Evolutionary conservation across 495 filamentous ascomycete species (phyloP).

Genomic region (Hypomontagnella monticulosa): DNA sequence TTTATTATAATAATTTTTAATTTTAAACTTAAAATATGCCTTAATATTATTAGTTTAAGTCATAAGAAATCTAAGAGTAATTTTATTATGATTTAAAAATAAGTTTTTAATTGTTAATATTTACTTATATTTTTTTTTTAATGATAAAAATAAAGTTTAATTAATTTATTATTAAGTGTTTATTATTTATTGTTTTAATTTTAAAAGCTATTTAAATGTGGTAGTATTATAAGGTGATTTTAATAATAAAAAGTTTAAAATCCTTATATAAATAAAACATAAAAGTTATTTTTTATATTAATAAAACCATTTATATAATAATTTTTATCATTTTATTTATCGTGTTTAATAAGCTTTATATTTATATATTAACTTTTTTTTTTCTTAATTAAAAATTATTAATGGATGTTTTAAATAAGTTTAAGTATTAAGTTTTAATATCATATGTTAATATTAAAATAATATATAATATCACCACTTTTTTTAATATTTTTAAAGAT

Average conservation of each 20-base stretch:
- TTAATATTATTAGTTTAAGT: neutral
- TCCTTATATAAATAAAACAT: neutral
- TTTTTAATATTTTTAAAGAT: neutral
- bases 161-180: neutral
- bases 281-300: neutral
- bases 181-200: neutral
- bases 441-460: neutral
- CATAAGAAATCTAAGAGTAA: neutral
- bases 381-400: neutral
- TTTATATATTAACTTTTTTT: conserved; percentile 4
- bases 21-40: neutral
- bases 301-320: neutral
- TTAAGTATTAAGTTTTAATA: neutral
- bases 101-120: neutral
- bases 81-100: neutral
- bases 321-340: neutral
- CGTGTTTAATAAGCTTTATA: neutral
- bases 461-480: neutral
- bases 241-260: neutral
- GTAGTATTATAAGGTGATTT: neutral
- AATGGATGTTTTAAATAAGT: neutral
- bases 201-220: neutral
- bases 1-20: neutral
- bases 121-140: neutral
- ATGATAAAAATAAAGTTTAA: neutral